Evolutionary conservation across 2,329 filamentous ascomycete genomes (phyloP), one percentile per base, ranked within the genome.

Genomic region (Monilinia fructigena): DNA sequence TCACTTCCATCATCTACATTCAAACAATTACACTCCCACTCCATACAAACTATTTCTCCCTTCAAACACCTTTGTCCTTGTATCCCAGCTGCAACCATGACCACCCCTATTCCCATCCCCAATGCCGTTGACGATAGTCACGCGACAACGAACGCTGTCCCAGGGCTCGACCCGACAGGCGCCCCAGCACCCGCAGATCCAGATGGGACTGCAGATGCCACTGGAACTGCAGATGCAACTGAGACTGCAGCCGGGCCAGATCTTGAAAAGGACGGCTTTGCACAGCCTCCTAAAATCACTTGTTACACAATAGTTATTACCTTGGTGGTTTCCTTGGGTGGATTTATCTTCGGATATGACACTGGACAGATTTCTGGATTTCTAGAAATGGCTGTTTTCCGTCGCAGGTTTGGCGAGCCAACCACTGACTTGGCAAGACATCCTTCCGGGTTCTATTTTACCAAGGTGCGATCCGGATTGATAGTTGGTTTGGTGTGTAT

Each of bases 401-500:
- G 80, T 45, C 63, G 73, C 10, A 82, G 85, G 55, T 89, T 89
- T 70, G 85, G 84, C 38, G 73, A 81, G 52, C 42, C 2, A 7
- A 69, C 67, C 1, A 56, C 55, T 14, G 65, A 68, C 18, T 69
- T 71, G 16, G 72, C 76, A 3, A 66, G 70, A 18, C 48, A 72
- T 45, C 70, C 73, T 4, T 56, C 20, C 10, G 73, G 73, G 1
- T 74, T 73, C 35, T 70, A 68, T 40, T 90, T 90, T 76, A 82
- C 80, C 62, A 85, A 87, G 38, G 83, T 83, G 5, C 81, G 87
- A 64, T 85, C 87, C 69, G 88, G 88, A 62, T 83, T 86, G 28
- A 86, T 90, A 69, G 84, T 87, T 67, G 86, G 82, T 69, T 79
- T 89, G 42, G 65, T 66, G 63, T 6, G 48, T 63, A 26, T 23